Percentiles rank a stretch among this genome's conserved stretches.
phyloP scores from a whole-genome alignment of 75 land plant genomes.

The Sequoiadendron giganteum region DNA sequence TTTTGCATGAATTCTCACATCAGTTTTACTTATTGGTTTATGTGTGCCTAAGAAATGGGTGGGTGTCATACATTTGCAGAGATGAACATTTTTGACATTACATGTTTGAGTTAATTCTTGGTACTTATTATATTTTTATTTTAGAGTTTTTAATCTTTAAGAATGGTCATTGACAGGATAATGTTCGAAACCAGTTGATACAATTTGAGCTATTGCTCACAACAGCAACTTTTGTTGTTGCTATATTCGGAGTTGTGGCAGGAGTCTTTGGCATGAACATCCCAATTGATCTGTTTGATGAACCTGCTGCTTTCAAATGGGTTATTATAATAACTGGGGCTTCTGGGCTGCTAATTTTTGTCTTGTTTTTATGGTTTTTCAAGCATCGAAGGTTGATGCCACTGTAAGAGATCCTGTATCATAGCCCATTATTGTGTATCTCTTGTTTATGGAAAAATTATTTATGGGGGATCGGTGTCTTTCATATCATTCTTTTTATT shows the following conservation, averaged over 20 bases:
- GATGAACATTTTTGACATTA: neutral
- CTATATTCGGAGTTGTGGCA: conserved; percentile 92
- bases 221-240: conserved; percentile 93
- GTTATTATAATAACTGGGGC: conserved; percentile 69
- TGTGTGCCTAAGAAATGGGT: neutral
- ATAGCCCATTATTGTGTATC: neutral
- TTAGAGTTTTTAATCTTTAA: conserved; percentile 4
- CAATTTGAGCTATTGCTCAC: conserved; percentile 93
- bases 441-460: neutral
- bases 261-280: conserved; percentile 98
- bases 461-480: neutral
- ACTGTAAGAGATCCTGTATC: conserved; percentile 30
- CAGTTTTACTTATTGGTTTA: neutral
- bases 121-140: neutral
- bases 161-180: conserved; percentile 56
- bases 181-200: conserved; percentile 93
- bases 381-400: conserved; percentile 73
- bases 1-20: neutral
- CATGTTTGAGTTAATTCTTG: neutral
- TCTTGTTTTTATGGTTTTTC: conserved; percentile 76
- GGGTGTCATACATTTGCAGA: neutral
- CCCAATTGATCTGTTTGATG: conserved; percentile 63
- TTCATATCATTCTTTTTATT: neutral
- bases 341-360: conserved; percentile 60
- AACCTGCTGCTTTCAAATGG: conserved; percentile 84